Evolutionary conservation across 441 rosid genomes (phyloP), one percentile per base, ranked within the genome.

Genomic region (Biscutella laevigata): DNA sequence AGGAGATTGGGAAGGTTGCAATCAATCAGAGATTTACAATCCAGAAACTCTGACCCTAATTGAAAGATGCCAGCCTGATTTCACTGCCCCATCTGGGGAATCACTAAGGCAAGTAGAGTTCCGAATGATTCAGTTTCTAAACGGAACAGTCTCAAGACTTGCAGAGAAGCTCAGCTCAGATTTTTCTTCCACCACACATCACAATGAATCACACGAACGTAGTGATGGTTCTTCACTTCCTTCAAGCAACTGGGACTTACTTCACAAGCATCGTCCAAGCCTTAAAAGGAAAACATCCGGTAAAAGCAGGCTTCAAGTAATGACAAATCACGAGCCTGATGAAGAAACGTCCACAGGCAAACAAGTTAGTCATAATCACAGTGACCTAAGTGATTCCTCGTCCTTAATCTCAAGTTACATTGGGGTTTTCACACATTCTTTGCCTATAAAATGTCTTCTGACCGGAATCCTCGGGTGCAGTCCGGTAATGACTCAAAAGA

Each of bases 61-160:
- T 21, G 95, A 86, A 52, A 75, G 72, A 68, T 72, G 68, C 11
- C 88, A 84, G 70, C 95, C 97, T 41, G 95, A 90, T 79, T 90
- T 90, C 75, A 60, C 73, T 7, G 81, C 84, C 2, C 97, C 95
- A 0, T 74, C 83, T 10, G 97, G 97, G 49, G 94, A 90, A 73
- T 90, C 97, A 26, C 82, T 86, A 10, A 78, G 97, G 68, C 91
- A 84, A 65, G 87, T 90, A 53, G 95, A 86, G 60, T 86, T 82
- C 52, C 79, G 97, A 57, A 81, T 84, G 86, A 73, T 84, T 74
- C 89, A 86, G 67, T 90, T 90, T 77, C 66, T 90, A 56, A 86
- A 86, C 33, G 70, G 68, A n/a, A 76, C 87, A 0, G 58, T 90
- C 19, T 62, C 82, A 6, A 77, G 81, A 10, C 71, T 79, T 49